These are phyloP conservation scores for Spizellomyces sp. DNA, from an alignment of 192 early-diverging fungal genomes.

Conservation along the genomic window DNA sequence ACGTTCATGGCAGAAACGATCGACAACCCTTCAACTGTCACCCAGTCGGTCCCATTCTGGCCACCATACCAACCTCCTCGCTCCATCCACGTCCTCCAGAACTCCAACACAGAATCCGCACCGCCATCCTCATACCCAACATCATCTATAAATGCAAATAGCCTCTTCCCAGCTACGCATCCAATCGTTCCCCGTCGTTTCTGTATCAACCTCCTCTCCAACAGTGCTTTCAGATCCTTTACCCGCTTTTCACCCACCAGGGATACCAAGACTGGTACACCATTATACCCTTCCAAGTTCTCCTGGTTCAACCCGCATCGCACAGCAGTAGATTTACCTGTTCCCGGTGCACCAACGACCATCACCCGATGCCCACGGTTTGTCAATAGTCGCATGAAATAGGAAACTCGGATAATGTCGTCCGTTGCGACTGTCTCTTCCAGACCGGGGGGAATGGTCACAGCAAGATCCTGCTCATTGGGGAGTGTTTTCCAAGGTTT, in stretches of 20 bases:
- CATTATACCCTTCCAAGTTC: neutral
- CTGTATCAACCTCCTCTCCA: conserved; percentile 9
- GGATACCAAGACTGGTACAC: conserved; percentile 3
- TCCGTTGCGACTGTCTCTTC: conserved; percentile 17
- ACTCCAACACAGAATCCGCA: conserved; percentile 9
- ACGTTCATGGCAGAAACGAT: conserved; percentile 7
- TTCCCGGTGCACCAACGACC: conserved; percentile 23
- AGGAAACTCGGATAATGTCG: conserved; percentile 28
- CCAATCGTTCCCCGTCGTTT: conserved; percentile 35
- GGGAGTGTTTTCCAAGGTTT: conserved; percentile 21
- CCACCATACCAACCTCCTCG: conserved; percentile 33
- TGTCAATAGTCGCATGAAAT: conserved; percentile 28
- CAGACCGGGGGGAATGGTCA: neutral
- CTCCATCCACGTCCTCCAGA: conserved; percentile 26
- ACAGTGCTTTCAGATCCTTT: conserved; percentile 11
- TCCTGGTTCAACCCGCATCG: conserved; percentile 9
- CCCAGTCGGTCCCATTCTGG: conserved; percentile 17
- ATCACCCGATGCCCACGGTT: conserved; percentile 6
- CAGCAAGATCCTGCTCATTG: conserved; percentile 5
- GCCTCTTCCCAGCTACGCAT: conserved; percentile 7
- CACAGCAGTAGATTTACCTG: conserved; percentile 31
- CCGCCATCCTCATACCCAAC: neutral
- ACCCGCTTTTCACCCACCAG: neutral
- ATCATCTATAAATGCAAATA: conserved; percentile 35
- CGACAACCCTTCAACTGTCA: conserved; percentile 11